A percentile compares a stretch with the other conserved stretches of the same genome.
These are phyloP conservation scores for Dentipellis fragilis DNA, from an alignment of 768 basidiomycete species.

Conservation along the genomic window DNA sequence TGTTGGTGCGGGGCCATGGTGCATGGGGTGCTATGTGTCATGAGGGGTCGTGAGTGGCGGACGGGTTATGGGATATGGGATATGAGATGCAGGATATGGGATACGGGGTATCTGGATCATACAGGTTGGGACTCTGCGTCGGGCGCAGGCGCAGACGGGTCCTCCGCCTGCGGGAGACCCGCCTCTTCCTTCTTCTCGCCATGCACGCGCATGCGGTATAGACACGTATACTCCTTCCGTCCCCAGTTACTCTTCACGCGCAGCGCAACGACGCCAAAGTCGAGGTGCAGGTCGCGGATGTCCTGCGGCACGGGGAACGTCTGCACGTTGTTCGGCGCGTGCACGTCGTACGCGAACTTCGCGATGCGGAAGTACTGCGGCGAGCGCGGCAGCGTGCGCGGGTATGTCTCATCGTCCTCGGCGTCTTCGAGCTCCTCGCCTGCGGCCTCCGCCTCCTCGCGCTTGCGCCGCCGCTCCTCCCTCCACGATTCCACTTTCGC, in stretches of 20 bases:
- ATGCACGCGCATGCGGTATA: conserved; percentile 81
- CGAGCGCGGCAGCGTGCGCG: conserved; percentile 19
- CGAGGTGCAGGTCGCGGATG: conserved; percentile 59
- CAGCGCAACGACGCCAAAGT: conserved; percentile 80
- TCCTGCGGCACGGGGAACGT: conserved; percentile 42
- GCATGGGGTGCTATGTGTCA: background rate
- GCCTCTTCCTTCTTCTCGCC: conserved; percentile 35
- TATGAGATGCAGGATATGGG: background rate
- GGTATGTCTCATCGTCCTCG: conserved; percentile 16
- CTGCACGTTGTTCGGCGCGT: conserved; percentile 32
- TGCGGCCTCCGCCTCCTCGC: conserved; percentile 39
- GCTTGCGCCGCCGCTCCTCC: conserved; percentile 15
- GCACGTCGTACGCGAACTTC: conserved; percentile 36
- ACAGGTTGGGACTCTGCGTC: background rate
- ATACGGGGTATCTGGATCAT: conserved; percentile 1
- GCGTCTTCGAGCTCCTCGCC: conserved; percentile 15
- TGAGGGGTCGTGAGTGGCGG: conserved; percentile 2
- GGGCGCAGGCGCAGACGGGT: background rate
- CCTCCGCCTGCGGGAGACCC: background rate
- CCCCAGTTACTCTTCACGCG: conserved; percentile 86
- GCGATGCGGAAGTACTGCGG: conserved; percentile 32
- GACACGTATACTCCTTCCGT: conserved; percentile 64
- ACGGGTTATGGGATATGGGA: no score
- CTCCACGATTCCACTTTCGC: conserved; percentile 49
- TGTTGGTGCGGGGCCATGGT: background rate